phyloP scores from a whole-genome alignment of 768 basidiomycete genomes.

The Suillus fuscotomentosus region DNA sequence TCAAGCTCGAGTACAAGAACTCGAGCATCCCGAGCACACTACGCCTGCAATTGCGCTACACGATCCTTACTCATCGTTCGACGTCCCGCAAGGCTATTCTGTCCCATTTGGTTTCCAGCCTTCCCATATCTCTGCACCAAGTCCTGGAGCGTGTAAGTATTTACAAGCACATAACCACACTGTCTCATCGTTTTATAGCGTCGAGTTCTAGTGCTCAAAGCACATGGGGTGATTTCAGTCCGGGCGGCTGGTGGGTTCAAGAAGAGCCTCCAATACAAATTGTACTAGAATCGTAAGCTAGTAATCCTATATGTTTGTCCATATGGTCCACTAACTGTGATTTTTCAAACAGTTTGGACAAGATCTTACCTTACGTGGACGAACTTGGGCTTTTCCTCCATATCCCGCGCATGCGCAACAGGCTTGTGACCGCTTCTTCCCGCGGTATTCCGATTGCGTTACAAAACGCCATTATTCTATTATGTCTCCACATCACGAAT shows the following conservation, averaged over 20 bases:
- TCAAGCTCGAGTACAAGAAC: slow-evolving; percentile 54
- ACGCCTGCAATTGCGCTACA: slow-evolving; percentile 49
- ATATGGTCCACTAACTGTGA: not conserved
- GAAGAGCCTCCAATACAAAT: slow-evolving; percentile 33
- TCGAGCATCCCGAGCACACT: slow-evolving; percentile 50
- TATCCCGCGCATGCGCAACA: slow-evolving; percentile 42
- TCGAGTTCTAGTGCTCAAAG: not conserved
- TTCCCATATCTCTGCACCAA: slow-evolving; percentile 1
- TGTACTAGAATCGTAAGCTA: slow-evolving; percentile 32
- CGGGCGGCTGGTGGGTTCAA: not conserved
- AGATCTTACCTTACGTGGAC: slow-evolving; percentile 53
- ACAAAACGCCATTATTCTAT: slow-evolving; percentile 48
- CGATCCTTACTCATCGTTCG: slow-evolving; percentile 42
- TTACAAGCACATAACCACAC: not conserved
- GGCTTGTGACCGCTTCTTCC: slow-evolving; percentile 30
- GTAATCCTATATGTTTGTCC: not conserved
- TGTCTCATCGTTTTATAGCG: slow-evolving; percentile 1
- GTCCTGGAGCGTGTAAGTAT: slow-evolving; percentile 5
- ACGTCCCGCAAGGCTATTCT: not conserved
- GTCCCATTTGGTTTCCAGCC: not conserved
- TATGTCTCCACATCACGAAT: slow-evolving; percentile 51
- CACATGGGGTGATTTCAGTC: not conserved
- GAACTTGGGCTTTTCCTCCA: slow-evolving; percentile 71
- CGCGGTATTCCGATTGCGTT: slow-evolving; percentile 46
- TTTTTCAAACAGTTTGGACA: slow-evolving; percentile 16